Base-by-base conservation (phyloP, 1,284 basidiomycete genomes). In the Cutaneotrichosporon spelunceum region DNA sequence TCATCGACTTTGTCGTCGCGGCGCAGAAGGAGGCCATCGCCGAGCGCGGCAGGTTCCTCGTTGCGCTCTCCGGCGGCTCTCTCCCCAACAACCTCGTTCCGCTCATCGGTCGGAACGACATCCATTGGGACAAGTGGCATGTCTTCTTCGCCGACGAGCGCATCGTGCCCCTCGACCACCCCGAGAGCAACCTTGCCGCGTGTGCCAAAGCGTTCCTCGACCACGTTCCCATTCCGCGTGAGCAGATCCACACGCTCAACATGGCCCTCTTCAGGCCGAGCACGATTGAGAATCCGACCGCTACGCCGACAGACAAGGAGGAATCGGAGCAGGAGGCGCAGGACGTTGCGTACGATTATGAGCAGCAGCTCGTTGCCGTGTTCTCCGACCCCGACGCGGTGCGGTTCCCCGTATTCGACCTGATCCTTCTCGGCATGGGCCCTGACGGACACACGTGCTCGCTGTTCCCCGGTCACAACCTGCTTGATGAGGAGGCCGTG, bases 101-200 rank as follows among this genome's bases (percentile, higher is more conserved):
- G 55, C 85, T 98, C 66, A 83, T 90, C 68, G 82, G 78, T 54
- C 82, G 88, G 64, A 81, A 86, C 16, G 84, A 83, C 27, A 84
- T 93, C 23, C 88, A 89, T 77, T 99, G 95, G 94, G 88, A 94
- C 77, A 91, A 92, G 78, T 99, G 94, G 94, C 91, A 96, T 69
- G 87, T 98, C 70, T 99, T 90, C 81, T 98, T 97, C 75, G 92
- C 88, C 52, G 94, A 99, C 78, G 94, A 99, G 81, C 89, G 94
- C 57, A 86, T 88, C 63, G 95, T 99, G 9, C 91, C 93, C 1
- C 86, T 97, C 72, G 88, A 95, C 81, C 84, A 96, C 78, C 83
- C 87, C 58, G 94, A 98, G 76, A 93, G 91, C 45, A 99, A 99
- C 80, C 93, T 95, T 81, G 74, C 79, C 11, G 85, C 92, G 56